These are phyloP conservation scores for Trichoderma virens DNA, from an alignment of 495 filamentous ascomycete species.

Conservation along the genomic window DNA sequence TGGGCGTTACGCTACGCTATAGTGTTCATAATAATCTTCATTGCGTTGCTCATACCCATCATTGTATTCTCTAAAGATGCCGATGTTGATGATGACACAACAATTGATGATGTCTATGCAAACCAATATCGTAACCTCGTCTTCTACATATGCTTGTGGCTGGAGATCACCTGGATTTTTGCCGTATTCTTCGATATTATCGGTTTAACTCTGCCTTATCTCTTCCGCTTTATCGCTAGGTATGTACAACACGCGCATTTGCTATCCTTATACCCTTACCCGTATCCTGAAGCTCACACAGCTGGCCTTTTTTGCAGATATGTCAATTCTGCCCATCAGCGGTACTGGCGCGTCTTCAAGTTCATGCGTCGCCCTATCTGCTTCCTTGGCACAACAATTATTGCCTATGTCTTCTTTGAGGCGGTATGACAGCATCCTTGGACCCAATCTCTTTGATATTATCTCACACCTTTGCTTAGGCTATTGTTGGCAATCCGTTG, in stretches of 20 bases:
- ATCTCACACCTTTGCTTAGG: background rate
- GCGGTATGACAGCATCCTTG: slow-evolving; percentile 8
- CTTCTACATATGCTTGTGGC: slow-evolving; percentile 20
- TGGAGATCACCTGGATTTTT: slow-evolving; percentile 19
- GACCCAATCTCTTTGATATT: background rate
- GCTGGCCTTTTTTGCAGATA: slow-evolving; percentile 13
- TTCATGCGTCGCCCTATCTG: slow-evolving; percentile 18
- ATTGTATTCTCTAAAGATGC: background rate
- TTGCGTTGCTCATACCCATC: slow-evolving; percentile 9
- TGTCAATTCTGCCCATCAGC: slow-evolving; percentile 21
- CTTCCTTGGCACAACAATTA: slow-evolving; percentile 13
- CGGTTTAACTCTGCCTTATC: slow-evolving; percentile 18
- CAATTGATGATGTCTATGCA: background rate
- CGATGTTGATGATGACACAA: background rate
- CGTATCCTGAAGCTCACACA: background rate
- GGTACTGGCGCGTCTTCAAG: slow-evolving; percentile 24
- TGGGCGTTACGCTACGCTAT: slow-evolving; percentile 4
- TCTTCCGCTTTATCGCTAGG: slow-evolving; percentile 21
- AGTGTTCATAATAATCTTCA: slow-evolving; percentile 6
- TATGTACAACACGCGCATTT: slow-evolving; percentile 10
- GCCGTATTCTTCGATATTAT: slow-evolving; percentile 14
- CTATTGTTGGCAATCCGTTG: slow-evolving; percentile 12
- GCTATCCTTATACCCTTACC: too few relatives aligned
- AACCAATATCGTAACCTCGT: slow-evolving; percentile 2
- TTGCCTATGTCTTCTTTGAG: slow-evolving; percentile 15